These are phyloP conservation scores for Parvularia atlantis DNA, from an alignment of 78 protist species.

Conservation along the genomic window DNA sequence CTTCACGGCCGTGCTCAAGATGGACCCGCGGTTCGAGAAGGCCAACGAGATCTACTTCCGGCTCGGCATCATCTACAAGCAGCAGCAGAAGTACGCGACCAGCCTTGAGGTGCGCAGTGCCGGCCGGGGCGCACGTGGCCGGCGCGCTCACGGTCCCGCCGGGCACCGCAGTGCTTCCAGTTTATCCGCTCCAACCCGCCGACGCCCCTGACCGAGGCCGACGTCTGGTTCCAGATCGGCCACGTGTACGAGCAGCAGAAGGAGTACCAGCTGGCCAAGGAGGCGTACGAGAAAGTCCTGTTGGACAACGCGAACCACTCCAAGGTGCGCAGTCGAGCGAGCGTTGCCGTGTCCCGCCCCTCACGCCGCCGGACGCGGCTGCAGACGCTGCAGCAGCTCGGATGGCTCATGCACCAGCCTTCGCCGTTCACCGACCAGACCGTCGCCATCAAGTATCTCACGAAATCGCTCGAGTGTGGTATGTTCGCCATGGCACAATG, in stretches of 20 bases:
- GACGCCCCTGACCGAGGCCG: conserved; percentile 48
- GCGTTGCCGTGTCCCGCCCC: neutral
- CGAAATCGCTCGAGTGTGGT: conserved; percentile 42
- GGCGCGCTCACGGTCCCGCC: neutral
- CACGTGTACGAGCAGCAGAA: conserved; percentile 69
- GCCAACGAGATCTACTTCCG: conserved; percentile 62
- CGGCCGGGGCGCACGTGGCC: neutral
- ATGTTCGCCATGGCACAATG: neutral
- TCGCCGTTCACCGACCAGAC: conserved; percentile 34
- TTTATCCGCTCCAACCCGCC: conserved; percentile 46
- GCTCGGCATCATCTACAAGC: conserved; percentile 70
- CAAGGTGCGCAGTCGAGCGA: conserved; percentile 30
- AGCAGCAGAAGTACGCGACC: conserved; percentile 48
- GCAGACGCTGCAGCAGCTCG: conserved; percentile 52
- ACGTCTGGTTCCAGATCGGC: conserved; percentile 76
- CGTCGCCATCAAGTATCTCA: conserved; percentile 31
- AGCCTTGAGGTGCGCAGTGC: conserved; percentile 40
- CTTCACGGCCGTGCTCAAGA: conserved; percentile 64
- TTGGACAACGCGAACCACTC: conserved; percentile 51
- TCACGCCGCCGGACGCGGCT: no score
- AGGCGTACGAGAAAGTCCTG: conserved; percentile 63
- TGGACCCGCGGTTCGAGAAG: conserved; percentile 68
- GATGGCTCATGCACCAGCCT: conserved; percentile 65
- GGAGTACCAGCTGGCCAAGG: conserved; percentile 50
- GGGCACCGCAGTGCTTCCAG: conserved; percentile 41